These are phyloP conservation scores for Maudiozyma saulgeensis DNA, from an alignment of 805 yeast genomes.

Conservation along the genomic window DNA sequence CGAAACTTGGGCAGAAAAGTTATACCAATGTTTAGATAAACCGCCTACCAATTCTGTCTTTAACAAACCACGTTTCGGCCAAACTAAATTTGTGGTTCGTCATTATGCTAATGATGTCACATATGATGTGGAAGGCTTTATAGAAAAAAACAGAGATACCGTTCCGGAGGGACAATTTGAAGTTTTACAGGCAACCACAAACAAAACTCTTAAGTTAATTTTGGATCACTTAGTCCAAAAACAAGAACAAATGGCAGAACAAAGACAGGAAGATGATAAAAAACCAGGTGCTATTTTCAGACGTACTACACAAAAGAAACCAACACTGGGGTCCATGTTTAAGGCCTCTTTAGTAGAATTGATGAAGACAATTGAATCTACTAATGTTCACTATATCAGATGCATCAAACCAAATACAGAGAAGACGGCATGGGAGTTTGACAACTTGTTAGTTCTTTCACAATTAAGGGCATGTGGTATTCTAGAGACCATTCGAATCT, in stretches of 20 bases:
- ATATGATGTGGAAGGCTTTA: slow-evolving; percentile 88
- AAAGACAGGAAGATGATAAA: slow-evolving; percentile 27
- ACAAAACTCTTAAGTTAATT: slow-evolving; percentile 54
- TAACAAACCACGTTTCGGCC: slow-evolving; percentile 92
- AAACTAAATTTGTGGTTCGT: slow-evolving; percentile 76
- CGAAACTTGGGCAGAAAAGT: slow-evolving; percentile 83
- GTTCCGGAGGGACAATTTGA: slow-evolving; percentile 93
- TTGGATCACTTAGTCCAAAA: slow-evolving; percentile 50
- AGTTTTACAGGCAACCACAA: slow-evolving; percentile 61
- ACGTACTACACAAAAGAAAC: slow-evolving; percentile 56
- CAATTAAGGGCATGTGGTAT: slow-evolving; percentile 99
- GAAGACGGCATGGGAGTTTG: slow-evolving; percentile 92
- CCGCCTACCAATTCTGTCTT: slow-evolving; percentile 68
- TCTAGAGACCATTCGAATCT: slow-evolving; percentile 86
- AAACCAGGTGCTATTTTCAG: slow-evolving; percentile 32
- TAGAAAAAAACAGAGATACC: slow-evolving; percentile 94
- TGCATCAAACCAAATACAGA: slow-evolving; percentile 95
- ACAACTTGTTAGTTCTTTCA: slow-evolving; percentile 90
- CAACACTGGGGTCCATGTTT: slow-evolving; percentile 91
- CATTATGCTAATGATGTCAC: slow-evolving; percentile 94
- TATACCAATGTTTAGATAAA: slow-evolving; percentile 77
- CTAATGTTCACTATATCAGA: slow-evolving; percentile 93
- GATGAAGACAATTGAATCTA: slow-evolving; percentile 86
- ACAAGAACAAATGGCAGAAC: slow-evolving; percentile 25
- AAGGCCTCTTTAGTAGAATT: slow-evolving; percentile 84